Conservation (phyloP, 2,329 filamentous ascomycete species). For the Sordariomycetes sp. region DNA sequence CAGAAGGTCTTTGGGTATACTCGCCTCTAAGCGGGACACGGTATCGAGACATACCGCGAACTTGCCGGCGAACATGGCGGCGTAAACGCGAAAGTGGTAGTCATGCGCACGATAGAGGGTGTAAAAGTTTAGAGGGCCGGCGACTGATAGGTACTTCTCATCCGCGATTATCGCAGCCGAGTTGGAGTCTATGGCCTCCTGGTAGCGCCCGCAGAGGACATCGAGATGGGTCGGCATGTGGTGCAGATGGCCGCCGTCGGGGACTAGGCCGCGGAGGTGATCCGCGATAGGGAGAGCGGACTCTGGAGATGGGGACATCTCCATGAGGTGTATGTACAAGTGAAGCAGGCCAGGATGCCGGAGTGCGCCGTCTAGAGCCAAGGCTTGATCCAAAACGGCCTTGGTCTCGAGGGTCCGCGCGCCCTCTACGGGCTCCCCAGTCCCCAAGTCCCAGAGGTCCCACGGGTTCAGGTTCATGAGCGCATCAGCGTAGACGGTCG, state of each 20-base stretch:
- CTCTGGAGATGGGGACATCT: slow-evolving; percentile 60
- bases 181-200: slow-evolving; percentile 53
- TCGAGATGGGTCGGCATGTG: slow-evolving; percentile 74
- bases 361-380: slow-evolving; percentile 32
- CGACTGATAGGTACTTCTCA: slow-evolving; percentile 45
- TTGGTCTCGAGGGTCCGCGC: slow-evolving; percentile 13
- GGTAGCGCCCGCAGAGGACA: slow-evolving; percentile 59
- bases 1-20: slow-evolving; percentile 50
- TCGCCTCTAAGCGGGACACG: slow-evolving; percentile 41
- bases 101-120: slow-evolving; percentile 64
- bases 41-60: slow-evolving; percentile 49
- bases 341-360: slow-evolving; percentile 60
- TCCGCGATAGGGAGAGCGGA: slow-evolving; percentile 47
- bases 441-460: slow-evolving; percentile 26
- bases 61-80: slow-evolving; percentile 64
- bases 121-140: slow-evolving; percentile 59
- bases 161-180: slow-evolving; percentile 53
- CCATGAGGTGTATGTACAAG: slow-evolving; percentile 66
- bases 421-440: slow-evolving; percentile 15
- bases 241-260: slow-evolving; percentile 56
- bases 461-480: slow-evolving; percentile 35
- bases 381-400: slow-evolving; percentile 26
- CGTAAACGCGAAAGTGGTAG: slow-evolving; percentile 64
- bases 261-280: slow-evolving; percentile 47
- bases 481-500: slow-evolving; percentile 24